phyloP scores from a whole-genome alignment of 169 alveolate species.

The Plasmodium sp. region DNA sequence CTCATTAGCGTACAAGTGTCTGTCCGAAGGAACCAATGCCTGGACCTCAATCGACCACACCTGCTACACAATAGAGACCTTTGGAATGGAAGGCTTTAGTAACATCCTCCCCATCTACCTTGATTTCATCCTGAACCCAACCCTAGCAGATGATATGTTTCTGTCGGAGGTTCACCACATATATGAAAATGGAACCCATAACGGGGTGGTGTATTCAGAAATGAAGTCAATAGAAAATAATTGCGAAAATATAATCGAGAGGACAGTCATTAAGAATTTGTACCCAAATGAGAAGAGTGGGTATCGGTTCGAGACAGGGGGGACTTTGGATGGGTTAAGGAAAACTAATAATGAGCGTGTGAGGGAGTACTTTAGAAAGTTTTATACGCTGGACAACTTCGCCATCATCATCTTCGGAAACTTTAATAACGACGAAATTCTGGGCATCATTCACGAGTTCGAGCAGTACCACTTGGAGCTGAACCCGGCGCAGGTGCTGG shows the following conservation, averaged over 20 bases:
- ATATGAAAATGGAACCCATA: conserved; percentile 81
- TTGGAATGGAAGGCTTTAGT: conserved; percentile 89
- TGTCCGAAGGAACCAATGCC: conserved; percentile 91
- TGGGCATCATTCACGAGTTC: conserved; percentile 18
- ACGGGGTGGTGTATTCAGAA: conserved; percentile 85
- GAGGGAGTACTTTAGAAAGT: conserved; percentile 77
- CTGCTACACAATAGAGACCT: conserved; percentile 87
- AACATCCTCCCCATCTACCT: conserved; percentile 88
- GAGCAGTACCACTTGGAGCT: conserved; percentile 33
- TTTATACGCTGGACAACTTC: conserved; percentile 77
- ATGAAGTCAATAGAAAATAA: conserved; percentile 81
- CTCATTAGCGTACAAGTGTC: conserved; percentile 82
- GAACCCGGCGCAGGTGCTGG: conserved; percentile 11
- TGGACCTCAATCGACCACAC: conserved; percentile 91
- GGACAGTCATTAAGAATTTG: conserved; percentile 63
- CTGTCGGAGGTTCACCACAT: conserved; percentile 90
- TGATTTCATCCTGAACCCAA: conserved; percentile 88
- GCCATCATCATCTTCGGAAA: conserved; percentile 79
- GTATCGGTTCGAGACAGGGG: conserved; percentile 78
- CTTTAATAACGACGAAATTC: conserved; percentile 44
- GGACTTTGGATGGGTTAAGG: conserved; percentile 79
- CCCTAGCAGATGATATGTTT: conserved; percentile 84
- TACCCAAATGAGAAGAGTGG: conserved; percentile 81
- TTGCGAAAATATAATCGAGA: conserved; percentile 73
- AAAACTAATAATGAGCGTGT: conserved; percentile 76